phyloP scores from a whole-genome alignment of 331 rosid species.

The Quercus lobata region DNA sequence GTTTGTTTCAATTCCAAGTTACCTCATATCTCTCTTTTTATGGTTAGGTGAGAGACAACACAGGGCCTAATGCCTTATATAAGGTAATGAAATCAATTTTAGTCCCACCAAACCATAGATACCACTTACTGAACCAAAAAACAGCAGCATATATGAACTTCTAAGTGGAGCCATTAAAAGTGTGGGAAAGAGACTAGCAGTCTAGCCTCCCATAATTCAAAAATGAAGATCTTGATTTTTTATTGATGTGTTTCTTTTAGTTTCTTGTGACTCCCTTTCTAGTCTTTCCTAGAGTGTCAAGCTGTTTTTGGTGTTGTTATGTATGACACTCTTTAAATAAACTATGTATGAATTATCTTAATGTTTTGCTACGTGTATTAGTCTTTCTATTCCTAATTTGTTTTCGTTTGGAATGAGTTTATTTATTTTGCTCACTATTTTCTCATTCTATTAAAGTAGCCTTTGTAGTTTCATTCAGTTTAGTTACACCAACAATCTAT shows the following conservation, averaged over 20 bases:
- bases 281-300: too few relatives aligned
- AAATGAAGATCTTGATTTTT: neutral
- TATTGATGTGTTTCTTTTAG: neutral
- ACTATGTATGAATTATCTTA: too few relatives aligned
- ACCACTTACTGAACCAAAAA: conserved; percentile 6
- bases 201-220: neutral
- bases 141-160: conserved; percentile 7
- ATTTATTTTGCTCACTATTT: too few relatives aligned
- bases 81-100: neutral
- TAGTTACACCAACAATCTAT: too few relatives aligned
- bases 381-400: too few relatives aligned
- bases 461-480: too few relatives aligned
- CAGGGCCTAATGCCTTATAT: neutral
- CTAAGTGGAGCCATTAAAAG: neutral
- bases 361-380: too few relatives aligned
- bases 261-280: neutral
- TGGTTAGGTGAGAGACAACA: conserved; percentile 7
- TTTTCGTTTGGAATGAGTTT: too few relatives aligned
- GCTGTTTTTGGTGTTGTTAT: too few relatives aligned
- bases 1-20: too few relatives aligned
- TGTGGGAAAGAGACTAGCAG: conserved; percentile 7
- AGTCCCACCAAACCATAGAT: conserved; percentile 14
- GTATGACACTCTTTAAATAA: too few relatives aligned
- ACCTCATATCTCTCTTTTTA: neutral
- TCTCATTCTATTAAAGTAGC: too few relatives aligned